Percentiles rank a stretch among this genome's conserved stretches.
These are phyloP conservation scores for Typha latifolia DNA, from an alignment of 176 grass and related monocot genomes.

Conservation along the genomic window DNA sequence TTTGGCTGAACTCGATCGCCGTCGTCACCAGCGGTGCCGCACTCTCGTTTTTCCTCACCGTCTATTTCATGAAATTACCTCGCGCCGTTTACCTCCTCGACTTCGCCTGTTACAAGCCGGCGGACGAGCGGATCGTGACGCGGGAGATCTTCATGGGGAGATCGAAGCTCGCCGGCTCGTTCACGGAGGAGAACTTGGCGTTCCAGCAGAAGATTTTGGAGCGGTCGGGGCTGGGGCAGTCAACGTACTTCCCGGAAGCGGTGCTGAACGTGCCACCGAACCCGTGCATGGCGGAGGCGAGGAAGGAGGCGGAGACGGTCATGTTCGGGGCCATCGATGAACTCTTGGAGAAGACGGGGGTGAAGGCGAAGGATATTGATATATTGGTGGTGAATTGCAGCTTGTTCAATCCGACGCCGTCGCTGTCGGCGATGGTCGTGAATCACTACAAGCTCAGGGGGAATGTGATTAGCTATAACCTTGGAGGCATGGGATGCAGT, in stretches of 20 bases:
- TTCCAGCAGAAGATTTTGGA: slow-evolving; percentile 84
- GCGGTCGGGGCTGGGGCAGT: slow-evolving; percentile 55
- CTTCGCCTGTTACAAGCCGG: slow-evolving; percentile 44
- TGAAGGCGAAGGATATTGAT: slow-evolving; percentile 50
- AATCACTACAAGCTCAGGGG: slow-evolving; percentile 79
- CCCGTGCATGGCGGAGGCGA: slow-evolving; percentile 90
- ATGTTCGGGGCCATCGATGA: slow-evolving; percentile 84
- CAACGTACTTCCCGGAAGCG: slow-evolving; percentile 54
- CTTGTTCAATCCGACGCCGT: slow-evolving; percentile 74
- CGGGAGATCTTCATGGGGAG: slow-evolving; percentile 64
- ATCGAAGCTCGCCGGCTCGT: slow-evolving; percentile 20
- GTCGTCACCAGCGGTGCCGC: background rate
- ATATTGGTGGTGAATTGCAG: slow-evolving; percentile 75
- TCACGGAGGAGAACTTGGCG: slow-evolving; percentile 56
- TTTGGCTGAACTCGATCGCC: background rate
- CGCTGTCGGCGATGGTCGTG: slow-evolving; percentile 74
- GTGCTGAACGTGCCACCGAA: slow-evolving; percentile 53
- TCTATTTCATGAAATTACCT: slow-evolving; percentile 37
- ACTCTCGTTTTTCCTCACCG: background rate
- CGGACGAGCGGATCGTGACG: slow-evolving; percentile 18
- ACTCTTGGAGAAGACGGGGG: slow-evolving; percentile 51
- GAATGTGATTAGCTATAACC: slow-evolving; percentile 69
- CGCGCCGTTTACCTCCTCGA: slow-evolving; percentile 44
- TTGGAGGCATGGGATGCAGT: slow-evolving; percentile 87
- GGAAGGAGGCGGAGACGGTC: slow-evolving; percentile 67